A percentile compares a stretch with the other conserved stretches of the same genome.
Evolutionary conservation across 2,329 filamentous ascomycete genomes (phyloP).

Genomic region (Ophiognomonia clavigignenti-juglandacearum): DNA sequence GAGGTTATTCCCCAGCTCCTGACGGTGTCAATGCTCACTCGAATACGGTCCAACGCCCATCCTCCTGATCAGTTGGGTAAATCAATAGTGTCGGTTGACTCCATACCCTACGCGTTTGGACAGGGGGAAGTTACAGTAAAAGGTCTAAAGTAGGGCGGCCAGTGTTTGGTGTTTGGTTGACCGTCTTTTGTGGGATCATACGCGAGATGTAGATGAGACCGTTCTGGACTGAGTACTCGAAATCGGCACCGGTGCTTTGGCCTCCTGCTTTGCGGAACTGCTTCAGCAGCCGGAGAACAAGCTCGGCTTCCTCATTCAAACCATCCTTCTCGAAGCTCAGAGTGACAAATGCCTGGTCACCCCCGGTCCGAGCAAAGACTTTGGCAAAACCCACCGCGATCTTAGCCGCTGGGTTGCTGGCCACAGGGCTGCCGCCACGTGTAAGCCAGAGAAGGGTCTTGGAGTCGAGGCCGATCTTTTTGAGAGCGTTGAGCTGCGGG

Average conservation of each 20-base stretch:
- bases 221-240: background rate
- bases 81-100: too few species aligned
- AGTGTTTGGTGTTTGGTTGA: background rate
- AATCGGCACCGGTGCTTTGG: background rate
- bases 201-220: background rate
- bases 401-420: background rate
- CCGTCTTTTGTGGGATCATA: background rate
- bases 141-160: too few species aligned
- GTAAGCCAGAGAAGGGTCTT: background rate
- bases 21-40: too few species aligned
- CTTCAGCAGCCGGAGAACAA: background rate
- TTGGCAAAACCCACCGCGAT: background rate
- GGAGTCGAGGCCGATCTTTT: background rate
- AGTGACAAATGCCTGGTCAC: background rate
- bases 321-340: background rate
- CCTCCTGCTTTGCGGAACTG: background rate
- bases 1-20: too few species aligned
- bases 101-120: too few species aligned
- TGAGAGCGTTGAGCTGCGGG: background rate
- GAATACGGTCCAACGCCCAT: too few species aligned
- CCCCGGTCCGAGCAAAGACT: background rate
- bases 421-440: background rate
- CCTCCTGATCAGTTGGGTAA: too few species aligned
- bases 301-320: background rate
- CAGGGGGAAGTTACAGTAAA: too few species aligned